Evolutionary conservation across 106 monocot genomes (phyloP).

Genomic region (Amphibolis antarctica): DNA sequence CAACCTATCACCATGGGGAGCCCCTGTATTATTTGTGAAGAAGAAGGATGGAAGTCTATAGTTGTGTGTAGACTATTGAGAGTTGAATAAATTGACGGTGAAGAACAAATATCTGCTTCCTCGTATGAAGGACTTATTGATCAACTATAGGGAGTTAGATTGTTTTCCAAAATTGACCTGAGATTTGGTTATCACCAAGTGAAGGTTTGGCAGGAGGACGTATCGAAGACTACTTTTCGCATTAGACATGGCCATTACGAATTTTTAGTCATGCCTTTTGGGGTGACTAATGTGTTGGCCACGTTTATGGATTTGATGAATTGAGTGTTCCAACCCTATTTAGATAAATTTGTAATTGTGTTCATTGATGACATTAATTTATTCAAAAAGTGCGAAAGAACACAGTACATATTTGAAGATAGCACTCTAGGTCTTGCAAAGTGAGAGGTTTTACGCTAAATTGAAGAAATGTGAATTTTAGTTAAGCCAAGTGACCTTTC

Average conservation of each 20-base stretch:
- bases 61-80: background rate
- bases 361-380: background rate
- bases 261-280: background rate
- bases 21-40: background rate
- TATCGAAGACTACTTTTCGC: background rate
- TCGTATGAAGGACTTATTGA: too few relatives aligned
- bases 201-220: background rate
- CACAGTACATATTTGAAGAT: background rate
- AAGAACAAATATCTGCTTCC: conserved; percentile 1
- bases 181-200: too few relatives aligned
- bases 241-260: background rate
- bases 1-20: background rate
- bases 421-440: background rate
- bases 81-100: background rate
- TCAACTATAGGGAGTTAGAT: too few relatives aligned
- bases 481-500: background rate
- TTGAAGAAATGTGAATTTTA: background rate
- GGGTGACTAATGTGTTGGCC: background rate
- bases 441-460: background rate
- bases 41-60: background rate
- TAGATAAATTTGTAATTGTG: background rate
- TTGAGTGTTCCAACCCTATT: background rate
- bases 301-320: background rate
- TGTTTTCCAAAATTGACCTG: too few relatives aligned
- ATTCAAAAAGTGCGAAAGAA: background rate